These are phyloP conservation scores for Coemansia aciculifera DNA, from an alignment of 192 early-diverging fungal species.

Conservation along the genomic window DNA sequence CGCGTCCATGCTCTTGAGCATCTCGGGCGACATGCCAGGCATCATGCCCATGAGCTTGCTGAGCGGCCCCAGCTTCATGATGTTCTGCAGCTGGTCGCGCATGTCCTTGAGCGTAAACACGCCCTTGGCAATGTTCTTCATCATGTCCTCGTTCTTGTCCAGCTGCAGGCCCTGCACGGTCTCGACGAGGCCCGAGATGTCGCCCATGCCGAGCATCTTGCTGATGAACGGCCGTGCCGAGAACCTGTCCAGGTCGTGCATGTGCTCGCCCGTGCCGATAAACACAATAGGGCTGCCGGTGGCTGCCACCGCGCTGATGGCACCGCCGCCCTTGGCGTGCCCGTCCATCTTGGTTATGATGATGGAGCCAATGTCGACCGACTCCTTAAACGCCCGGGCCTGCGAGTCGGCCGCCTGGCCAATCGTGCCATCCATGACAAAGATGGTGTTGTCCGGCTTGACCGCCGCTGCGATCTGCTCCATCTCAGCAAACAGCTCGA, in stretches of 20 bases:
- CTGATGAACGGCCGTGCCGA: slow-evolving; percentile 83
- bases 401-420: slow-evolving; percentile 95
- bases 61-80: slow-evolving; percentile 88
- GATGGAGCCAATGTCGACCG: slow-evolving; percentile 91
- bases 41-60: slow-evolving; percentile 89
- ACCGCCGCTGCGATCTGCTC: slow-evolving; percentile 86
- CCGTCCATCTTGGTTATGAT: slow-evolving; percentile 99
- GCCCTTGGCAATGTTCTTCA: slow-evolving; percentile 88
- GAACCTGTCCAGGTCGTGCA: slow-evolving; percentile 92
- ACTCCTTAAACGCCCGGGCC: slow-evolving; percentile 89
- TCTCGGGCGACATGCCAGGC: slow-evolving; percentile 68
- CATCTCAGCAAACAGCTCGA: slow-evolving; percentile 95
- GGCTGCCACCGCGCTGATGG: slow-evolving; percentile 96
- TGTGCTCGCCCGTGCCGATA: slow-evolving; percentile 96
- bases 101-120: slow-evolving; percentile 91
- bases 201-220: slow-evolving; percentile 96
- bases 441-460: slow-evolving; percentile 86
- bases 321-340: slow-evolving; percentile 98
- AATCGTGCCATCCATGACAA: slow-evolving; percentile 98
- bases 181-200: slow-evolving; percentile 83
- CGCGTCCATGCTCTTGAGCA: slow-evolving; percentile 60
- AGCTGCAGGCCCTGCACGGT: slow-evolving; percentile 85
- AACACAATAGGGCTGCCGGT: slow-evolving; percentile 92
- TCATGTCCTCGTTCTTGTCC: slow-evolving; percentile 82
- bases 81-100: slow-evolving; percentile 89